Evolutionary conservation across 257 asterid species (phyloP), one percentile per base, ranked within the genome.

Genomic region (Paulownia fortunei): DNA sequence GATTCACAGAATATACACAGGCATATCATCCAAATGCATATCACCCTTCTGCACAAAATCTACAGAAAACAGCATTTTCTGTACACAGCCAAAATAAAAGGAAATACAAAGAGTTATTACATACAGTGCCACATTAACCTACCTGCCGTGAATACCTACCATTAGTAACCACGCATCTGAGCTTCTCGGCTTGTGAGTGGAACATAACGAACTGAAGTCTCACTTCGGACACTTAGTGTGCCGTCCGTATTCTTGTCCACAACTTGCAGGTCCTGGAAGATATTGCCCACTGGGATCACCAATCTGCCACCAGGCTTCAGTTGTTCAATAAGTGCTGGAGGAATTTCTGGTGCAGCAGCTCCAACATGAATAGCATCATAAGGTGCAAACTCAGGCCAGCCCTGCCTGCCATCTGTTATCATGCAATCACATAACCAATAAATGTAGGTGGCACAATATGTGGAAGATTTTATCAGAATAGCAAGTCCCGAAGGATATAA

Each of bases 281-380:
- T 37, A 36, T 88, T 85, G 64, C 98, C 99, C 34, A 95, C 99
- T 5, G 99, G 99, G 78, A 95, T 91, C 76, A 95, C 99, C 87
- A 95, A 75, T 87, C 98, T 87, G 55, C 99, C 98, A 5, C 99
- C 99, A 0, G 99, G 98, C 84, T 91, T 95, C 84, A 95, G 78
- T 87, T 95, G 98, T 69, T 93, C 93, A 4, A 95, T 72, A 27
- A 95, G 92, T 24, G 92, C 88, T 61, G 87, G 88, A 56, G 99
- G 98, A 60, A 95, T 90, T 84, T 95, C 97, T 1, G 89, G 80
- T 67, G 99, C 94, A 4, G 99, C 98, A 44, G 99, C 99, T 71
- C 99, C 99, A 68, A 95, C 99, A 58, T 95, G 98, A 80, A 95
- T 95, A n/a, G 97, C 97, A 72, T 95, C 96, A 23, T 92, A 94